A percentile compares a stretch with the other conserved stretches of the same genome.
phyloP scores from a whole-genome alignment of 2,329 filamentous ascomycete genomes.

The Aspergillus udagawae region DNA sequence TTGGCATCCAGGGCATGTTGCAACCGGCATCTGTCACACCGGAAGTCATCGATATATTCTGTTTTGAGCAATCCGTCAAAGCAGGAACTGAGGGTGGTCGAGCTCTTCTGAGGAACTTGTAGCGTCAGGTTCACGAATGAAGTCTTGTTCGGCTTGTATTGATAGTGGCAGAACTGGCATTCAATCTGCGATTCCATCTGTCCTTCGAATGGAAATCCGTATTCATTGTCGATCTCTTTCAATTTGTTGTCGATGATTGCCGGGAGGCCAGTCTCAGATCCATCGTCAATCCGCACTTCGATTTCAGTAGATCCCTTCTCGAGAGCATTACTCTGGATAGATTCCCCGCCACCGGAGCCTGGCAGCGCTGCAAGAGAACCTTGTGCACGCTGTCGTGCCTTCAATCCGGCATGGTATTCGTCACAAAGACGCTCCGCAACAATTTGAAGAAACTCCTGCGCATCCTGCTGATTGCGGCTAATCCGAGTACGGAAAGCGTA shows the following conservation, averaged over 20 bases:
- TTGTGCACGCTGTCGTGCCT: slow-evolving; percentile 55
- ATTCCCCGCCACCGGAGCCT: slow-evolving; percentile 9
- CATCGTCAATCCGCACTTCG: slow-evolving; percentile 36
- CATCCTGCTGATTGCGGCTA: slow-evolving; percentile 92
- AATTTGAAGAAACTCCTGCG: slow-evolving; percentile 93
- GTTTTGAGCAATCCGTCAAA: slow-evolving; percentile 93
- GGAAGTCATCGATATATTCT: slow-evolving; percentile 95
- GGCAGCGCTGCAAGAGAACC: slow-evolving; percentile 20
- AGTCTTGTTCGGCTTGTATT: slow-evolving; percentile 76
- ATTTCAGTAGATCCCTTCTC: slow-evolving; percentile 24
- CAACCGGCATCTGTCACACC: slow-evolving; percentile 89
- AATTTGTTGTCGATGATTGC: slow-evolving; percentile 37
- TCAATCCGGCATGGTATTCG: slow-evolving; percentile 82
- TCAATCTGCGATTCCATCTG: slow-evolving; percentile 91
- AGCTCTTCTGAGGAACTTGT: slow-evolving; percentile 78
- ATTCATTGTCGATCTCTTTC: slow-evolving; percentile 35
- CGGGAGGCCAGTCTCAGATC: slow-evolving; percentile 27
- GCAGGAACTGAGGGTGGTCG: slow-evolving; percentile 78
- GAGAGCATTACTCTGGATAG: slow-evolving; percentile 5
- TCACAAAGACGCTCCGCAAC: slow-evolving; percentile 89
- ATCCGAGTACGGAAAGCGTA: slow-evolving; percentile 83
- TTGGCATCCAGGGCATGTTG: slow-evolving; percentile 68
- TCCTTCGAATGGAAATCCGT: slow-evolving; percentile 85
- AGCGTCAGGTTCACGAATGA: slow-evolving; percentile 90
- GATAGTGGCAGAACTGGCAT: slow-evolving; percentile 84